Evolutionary conservation across 441 rosid species (phyloP).

Genomic region (Isatis lusitanica): DNA sequence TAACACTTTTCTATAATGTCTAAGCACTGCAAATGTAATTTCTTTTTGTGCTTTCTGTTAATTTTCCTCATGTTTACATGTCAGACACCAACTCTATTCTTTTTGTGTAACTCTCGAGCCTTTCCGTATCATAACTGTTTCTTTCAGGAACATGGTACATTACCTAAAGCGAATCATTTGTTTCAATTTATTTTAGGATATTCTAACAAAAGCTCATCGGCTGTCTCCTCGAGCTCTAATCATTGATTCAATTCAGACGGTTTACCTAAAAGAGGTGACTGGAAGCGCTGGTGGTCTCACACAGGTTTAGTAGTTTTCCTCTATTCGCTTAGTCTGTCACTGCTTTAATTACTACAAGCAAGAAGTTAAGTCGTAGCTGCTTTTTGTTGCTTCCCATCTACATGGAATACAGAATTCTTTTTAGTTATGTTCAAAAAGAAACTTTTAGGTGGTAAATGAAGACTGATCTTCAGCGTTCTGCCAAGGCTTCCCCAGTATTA

Average conservation of each 20-base stretch:
- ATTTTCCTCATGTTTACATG: neutral
- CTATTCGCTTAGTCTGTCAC: neutral
- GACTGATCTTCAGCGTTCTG: neutral
- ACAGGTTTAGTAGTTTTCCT: slow-evolving; percentile 53
- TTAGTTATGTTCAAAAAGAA: neutral
- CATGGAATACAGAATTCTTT: neutral
- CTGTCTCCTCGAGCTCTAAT: slow-evolving; percentile 75
- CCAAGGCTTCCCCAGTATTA: too few species aligned
- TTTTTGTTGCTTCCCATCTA: slow-evolving; percentile 15
- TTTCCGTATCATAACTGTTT: slow-evolving; percentile 9
- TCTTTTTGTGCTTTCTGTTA: neutral
- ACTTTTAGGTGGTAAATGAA: neutral
- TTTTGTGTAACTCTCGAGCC: slow-evolving; percentile 1
- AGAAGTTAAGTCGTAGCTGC: neutral
- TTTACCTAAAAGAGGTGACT: slow-evolving; percentile 60
- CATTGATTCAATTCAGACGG: slow-evolving; percentile 90
- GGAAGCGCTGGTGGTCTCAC: slow-evolving; percentile 79
- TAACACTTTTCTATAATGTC: neutral
- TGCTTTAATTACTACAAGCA: neutral
- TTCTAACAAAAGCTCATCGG: slow-evolving; percentile 58
- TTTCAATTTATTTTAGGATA: slow-evolving; percentile 55
- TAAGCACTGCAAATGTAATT: neutral
- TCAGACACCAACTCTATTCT: neutral
- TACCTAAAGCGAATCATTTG: slow-evolving; percentile 4
- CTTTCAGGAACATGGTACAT: neutral